Conservation (phyloP, 140 eudicot genomes). For the Senecio squalidus region DNA sequence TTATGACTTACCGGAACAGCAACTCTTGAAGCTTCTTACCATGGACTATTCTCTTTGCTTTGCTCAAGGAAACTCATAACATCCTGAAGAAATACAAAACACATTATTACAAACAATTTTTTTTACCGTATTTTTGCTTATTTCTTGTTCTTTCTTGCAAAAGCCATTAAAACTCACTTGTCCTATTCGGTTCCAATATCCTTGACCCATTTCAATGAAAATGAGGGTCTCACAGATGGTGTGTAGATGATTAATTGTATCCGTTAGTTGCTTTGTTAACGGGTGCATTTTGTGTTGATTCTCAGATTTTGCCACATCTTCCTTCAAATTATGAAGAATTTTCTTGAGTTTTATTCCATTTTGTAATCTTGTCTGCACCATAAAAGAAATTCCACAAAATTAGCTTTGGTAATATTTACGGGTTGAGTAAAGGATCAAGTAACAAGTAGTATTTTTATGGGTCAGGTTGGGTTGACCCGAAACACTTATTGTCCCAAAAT, state of each 20-base stretch:
- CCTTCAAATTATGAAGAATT: constrained; percentile 72
- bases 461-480: too few species aligned
- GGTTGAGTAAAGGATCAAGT: too few species aligned
- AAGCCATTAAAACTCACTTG: constrained; percentile 32
- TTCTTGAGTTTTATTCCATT: constrained; percentile 60
- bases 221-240: constrained; percentile 50
- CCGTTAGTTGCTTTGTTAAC: constrained; percentile 48
- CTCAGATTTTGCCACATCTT: constrained; percentile 50
- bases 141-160: not conserved
- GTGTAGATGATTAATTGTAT: constrained; percentile 57
- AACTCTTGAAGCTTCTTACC: constrained; percentile 63
- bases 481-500: too few species aligned
- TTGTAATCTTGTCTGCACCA: constrained; percentile 55
- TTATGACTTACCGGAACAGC: constrained; percentile 67
- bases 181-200: constrained; percentile 82
- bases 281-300: constrained; percentile 65
- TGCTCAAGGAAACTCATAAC: constrained; percentile 70
- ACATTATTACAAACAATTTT: not conserved
- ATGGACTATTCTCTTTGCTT: constrained; percentile 63
- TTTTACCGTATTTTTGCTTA: not conserved
- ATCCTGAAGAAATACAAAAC: constrained; percentile 45
- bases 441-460: too few species aligned
- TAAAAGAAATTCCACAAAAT: not conserved
- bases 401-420: not conserved
- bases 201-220: constrained; percentile 60